Base-by-base conservation (phyloP, 495 filamentous ascomycete species). In the Lasiosphaeris hirsuta region DNA sequence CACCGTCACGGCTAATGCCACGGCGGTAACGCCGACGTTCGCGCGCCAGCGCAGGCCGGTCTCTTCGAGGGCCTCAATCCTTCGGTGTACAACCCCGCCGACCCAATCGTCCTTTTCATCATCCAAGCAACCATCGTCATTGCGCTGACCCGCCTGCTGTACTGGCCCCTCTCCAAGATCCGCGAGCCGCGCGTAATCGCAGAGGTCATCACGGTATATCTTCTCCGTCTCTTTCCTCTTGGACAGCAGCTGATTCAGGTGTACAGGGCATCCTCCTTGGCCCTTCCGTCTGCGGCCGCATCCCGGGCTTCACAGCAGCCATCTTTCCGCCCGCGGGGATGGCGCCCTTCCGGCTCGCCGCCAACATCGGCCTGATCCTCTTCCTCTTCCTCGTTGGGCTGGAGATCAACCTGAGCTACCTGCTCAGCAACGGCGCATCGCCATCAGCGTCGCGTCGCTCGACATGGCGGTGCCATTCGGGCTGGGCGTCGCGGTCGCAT, bases 101-200 rank as follows among this genome's bases (percentile, higher is more conserved):
- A 96, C 63, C 92, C 92, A 17, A 86, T 97, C 61, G 83, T 89
- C 50, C 69, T 95, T 34, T 96, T 97, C 73, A 95, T 96, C 63
- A 92, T 96, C 57, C 92, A 97, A 89, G 86, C 88, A 18, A 80
- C 78, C 51, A 89, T 96, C 54, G 95, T 96, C 62, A 87, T 96
- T 66, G 81, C 92, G 53, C 83, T 96, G 67, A 92, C 89, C 65
- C 86, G 89, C 33, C 66, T 93, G 19, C 82, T 96, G 18, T 69
- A 76, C 60, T 76, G 73, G 67, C 92, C 92, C 13, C 81, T 97
- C 9, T 89, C 89, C 59, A 90, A 87, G 65, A 76, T 96, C 46
- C 85, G 86, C 50, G 92, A 97, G 67, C 92, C 92, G 42, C 83
- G 87, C 53, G 92, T 97, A 51, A 97, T 97, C 62, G 90, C 92